phyloP scores from a whole-genome alignment of 345 rosid genomes.

The Eucalyptus cloeziana region DNA sequence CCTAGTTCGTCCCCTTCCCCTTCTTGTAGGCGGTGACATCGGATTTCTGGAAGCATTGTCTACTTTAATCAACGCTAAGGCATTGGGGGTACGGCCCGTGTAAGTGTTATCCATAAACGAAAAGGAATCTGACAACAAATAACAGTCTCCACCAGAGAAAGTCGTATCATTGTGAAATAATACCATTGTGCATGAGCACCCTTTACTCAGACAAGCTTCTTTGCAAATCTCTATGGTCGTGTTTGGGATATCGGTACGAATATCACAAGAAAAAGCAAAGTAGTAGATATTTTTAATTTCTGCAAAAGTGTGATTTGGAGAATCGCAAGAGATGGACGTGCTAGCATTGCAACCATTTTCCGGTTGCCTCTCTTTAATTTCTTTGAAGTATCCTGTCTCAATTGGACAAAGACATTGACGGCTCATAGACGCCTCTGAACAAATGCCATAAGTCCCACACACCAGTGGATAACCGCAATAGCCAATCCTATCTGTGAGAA shows the following conservation, averaged over 20 bases:
- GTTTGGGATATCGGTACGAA: not conserved
- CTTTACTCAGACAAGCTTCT: not conserved
- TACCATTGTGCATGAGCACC: not conserved
- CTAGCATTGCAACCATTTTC: not conserved
- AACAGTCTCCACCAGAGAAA: not conserved
- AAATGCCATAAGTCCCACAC: not conserved
- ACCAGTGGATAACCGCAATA: not conserved
- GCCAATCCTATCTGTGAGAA: not conserved
- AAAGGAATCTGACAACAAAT: not conserved
- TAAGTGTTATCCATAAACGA: not conserved
- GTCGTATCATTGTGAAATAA: not conserved
- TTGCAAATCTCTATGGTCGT: not conserved
- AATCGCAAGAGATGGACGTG: not conserved
- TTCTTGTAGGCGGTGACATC: rapidly evolving
- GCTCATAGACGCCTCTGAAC: not conserved
- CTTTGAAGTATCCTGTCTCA: not conserved
- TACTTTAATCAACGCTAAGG: not conserved
- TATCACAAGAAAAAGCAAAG: not conserved
- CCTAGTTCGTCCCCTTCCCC: not conserved
- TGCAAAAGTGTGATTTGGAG: not conserved
- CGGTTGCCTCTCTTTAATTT: not conserved
- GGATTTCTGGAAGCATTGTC: not conserved
- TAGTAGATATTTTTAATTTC: not conserved
- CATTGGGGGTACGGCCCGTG: not conserved
- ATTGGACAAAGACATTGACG: not conserved